A percentile compares a stretch with the other conserved stretches of the same genome.
Conservation (phyloP, 1,139 yeast species). For the Geotrichum histeridarum region DNA sequence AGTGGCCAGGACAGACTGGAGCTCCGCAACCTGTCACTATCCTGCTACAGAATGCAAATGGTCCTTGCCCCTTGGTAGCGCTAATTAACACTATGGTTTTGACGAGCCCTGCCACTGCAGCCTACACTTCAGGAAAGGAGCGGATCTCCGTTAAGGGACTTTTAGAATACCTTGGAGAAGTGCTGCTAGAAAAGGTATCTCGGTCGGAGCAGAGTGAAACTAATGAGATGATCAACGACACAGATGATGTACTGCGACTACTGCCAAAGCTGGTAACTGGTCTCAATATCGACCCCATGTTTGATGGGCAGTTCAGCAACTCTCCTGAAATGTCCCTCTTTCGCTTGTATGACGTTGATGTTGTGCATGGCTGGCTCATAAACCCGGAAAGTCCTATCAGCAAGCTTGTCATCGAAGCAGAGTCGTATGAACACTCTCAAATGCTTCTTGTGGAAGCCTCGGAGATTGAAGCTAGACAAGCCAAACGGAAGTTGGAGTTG, state of each 20-base stretch:
- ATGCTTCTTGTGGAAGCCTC: conserved; percentile 39
- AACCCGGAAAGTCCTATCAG: conserved; percentile 36
- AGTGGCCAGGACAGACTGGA: conserved; percentile 5
- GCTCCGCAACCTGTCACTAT: conserved; percentile 36
- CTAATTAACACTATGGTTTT: conserved; percentile 59
- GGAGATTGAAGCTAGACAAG: conserved; percentile 24
- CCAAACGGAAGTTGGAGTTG: background rate
- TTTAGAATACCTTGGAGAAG: conserved; percentile 33
- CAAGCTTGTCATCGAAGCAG: conserved; percentile 34
- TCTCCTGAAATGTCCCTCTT: conserved; percentile 45
- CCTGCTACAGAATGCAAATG: conserved; percentile 74
- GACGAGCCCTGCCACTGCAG: conserved; percentile 24
- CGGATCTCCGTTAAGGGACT: conserved; percentile 30
- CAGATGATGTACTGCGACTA: conserved; percentile 39
- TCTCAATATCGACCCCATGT: conserved; percentile 63
- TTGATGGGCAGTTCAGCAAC: conserved; percentile 59
- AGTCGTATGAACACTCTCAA: conserved; percentile 47
- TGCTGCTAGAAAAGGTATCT: conserved; percentile 39
- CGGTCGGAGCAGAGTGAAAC: conserved; percentile 11
- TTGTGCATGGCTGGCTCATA: conserved; percentile 51
- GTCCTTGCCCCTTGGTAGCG: conserved; percentile 89
- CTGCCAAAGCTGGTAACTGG: conserved; percentile 72
- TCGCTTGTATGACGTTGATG: conserved; percentile 43
- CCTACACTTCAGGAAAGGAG: conserved; percentile 26
- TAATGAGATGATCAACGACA: conserved; percentile 4